phyloP scores from a whole-genome alignment of 2,329 filamentous ascomycete genomes.

The Diaporthe capsici region DNA sequence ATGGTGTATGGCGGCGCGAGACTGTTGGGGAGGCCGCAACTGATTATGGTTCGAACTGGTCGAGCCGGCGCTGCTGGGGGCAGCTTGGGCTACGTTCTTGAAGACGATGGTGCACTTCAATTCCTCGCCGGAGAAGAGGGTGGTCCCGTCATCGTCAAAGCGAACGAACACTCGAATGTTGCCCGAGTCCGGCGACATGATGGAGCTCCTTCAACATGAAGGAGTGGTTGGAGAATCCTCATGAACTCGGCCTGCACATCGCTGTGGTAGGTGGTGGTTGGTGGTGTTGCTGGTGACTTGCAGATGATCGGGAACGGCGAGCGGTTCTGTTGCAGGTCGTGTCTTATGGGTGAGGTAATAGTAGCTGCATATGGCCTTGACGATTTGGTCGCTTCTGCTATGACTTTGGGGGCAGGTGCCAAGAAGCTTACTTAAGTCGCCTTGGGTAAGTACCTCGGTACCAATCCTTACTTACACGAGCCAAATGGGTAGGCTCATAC shows the following conservation, averaged over 20 bases:
- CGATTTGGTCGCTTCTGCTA: constrained; percentile 6
- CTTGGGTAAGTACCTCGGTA: neutral
- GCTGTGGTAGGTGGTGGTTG: constrained; percentile 21
- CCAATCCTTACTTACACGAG: neutral
- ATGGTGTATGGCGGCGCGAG: constrained; percentile 50
- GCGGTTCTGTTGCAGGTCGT: neutral
- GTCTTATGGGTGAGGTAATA: constrained; percentile 24
- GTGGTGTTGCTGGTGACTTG: neutral
- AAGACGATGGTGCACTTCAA: constrained; percentile 97
- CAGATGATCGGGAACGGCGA: constrained; percentile 10
- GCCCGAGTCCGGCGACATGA: constrained; percentile 66
- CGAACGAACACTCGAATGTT: constrained; percentile 96
- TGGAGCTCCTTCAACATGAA: constrained; percentile 53
- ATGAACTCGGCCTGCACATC: constrained; percentile 40
- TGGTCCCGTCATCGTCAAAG: constrained; percentile 86
- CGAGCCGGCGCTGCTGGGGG: constrained; percentile 44
- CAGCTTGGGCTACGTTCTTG: constrained; percentile 79
- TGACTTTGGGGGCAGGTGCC: neutral
- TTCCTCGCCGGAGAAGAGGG: constrained; percentile 94
- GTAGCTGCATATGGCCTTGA: neutral
- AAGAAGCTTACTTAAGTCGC: constrained; percentile 8
- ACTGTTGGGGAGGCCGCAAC: constrained; percentile 44
- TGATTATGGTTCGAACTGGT: constrained; percentile 45
- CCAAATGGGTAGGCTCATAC: no score
- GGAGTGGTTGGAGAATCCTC: constrained; percentile 45